These are phyloP conservation scores for Stephanodiscus minutulus DNA, from an alignment of 108 stramenopile species.

Conservation along the genomic window DNA sequence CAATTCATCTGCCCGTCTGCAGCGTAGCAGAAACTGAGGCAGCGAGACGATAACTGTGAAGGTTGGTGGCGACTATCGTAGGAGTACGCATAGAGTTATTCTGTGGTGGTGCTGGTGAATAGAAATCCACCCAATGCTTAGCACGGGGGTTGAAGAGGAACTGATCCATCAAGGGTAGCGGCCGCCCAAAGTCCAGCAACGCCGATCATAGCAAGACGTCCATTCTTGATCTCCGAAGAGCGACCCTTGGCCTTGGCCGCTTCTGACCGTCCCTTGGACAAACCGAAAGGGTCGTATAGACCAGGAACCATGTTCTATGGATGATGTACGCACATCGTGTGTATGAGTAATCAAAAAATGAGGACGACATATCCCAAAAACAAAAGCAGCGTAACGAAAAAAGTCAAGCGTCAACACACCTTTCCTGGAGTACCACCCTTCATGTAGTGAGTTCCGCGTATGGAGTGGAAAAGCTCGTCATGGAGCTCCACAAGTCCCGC, in stretches of 20 bases:
- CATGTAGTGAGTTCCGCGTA: slow-evolving; percentile 72
- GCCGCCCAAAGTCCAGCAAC: slow-evolving; percentile 70
- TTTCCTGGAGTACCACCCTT: slow-evolving; percentile 79
- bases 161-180: slow-evolving; percentile 66
- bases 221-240: slow-evolving; percentile 79
- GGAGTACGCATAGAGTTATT: background rate
- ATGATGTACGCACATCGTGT: background rate
- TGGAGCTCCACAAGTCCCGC: slow-evolving; percentile 83
- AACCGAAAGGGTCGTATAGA: slow-evolving; percentile 74
- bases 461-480: slow-evolving; percentile 71
- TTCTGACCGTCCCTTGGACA: slow-evolving; percentile 62
- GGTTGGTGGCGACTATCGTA: background rate
- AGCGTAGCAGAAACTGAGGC: background rate
- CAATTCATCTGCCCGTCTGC: background rate
- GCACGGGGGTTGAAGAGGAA: slow-evolving; percentile 70
- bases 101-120: background rate
- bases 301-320: slow-evolving; percentile 81
- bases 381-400: background rate
- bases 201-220: slow-evolving; percentile 86
- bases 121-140: slow-evolving; percentile 20
- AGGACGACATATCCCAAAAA: background rate
- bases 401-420: slow-evolving; percentile 40
- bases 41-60: background rate
- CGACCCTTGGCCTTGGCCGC: slow-evolving; percentile 71
- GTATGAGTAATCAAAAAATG: background rate